Evolutionary conservation across 441 rosid genomes (phyloP), one percentile per base, ranked within the genome.

Genomic region (Aquilaria agallochum): DNA sequence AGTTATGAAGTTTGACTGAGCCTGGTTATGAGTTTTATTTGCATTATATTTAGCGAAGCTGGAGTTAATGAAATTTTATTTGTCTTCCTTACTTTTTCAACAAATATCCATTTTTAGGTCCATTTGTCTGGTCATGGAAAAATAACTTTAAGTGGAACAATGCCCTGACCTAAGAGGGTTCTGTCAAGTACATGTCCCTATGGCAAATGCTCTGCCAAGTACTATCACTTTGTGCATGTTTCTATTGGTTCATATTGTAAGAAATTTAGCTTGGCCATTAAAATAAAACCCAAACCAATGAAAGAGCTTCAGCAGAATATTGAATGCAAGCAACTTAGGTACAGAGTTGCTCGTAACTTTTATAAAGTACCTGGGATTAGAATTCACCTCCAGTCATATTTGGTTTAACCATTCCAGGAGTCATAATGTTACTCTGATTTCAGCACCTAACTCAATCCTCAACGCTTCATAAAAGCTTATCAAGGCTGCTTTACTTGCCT

Each of bases 401-500:
- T 3, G 89, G 69, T 2, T 76, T 48, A 1, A 76, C 49, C 14
- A 75, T 1, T 46, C 89, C 83, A 0, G 86, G 87, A 3, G 73
- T 58, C 34, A 74, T 84, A 20, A 83, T 82, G 31, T 79, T 62
- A 83, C 72, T 31, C 77, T 74, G 42, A 83, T 73, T 11, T 77
- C 78, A 0, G 72, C 59, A 50, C 74, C 82, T 7, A 79, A 30
- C 45, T 88, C 92, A 20, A 54, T 50, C 62, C 86, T 71, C 50
- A 85, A 14, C 2, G 82, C 71, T 72, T 83, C 89, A 9, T 54
- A 83, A 48, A 85, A 78, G 74, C 70, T 63, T 33, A 76, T 27
- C 13, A 78, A 13, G 0, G 88, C 90, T 27, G 90, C 83, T 60
- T 88, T 83, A 69, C 75, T 78, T 31, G 88, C 89, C 90, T 85